Base-by-base conservation (phyloP, 208 protist species). In the Acanthamoeba healyi region DNA sequence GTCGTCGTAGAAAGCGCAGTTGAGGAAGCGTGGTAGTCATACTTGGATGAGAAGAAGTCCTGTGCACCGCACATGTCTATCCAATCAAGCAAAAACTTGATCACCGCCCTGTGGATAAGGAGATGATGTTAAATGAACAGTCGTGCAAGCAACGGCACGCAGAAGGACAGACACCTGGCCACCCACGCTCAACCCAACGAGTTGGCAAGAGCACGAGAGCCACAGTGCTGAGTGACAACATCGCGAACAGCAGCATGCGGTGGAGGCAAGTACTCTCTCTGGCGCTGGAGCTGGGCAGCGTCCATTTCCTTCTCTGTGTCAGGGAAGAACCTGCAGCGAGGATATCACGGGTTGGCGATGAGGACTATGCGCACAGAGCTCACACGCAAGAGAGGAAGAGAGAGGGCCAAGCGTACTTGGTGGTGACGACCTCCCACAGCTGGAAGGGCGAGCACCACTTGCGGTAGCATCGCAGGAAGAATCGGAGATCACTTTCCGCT, bases 41-140 rank as follows among this genome's bases (percentile, higher is more conserved):
- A 81, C 79, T 61, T 88, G n/a, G 79, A 88, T 10, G 79, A 88
- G 46, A 88, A 88, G 51, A 88, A 88, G 29, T 88, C 79, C 51
- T 88, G 79, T 42, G 49, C 51, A 15, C 49, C 42, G 26, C 79
- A 63, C 51, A 54, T 54, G 49, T 88, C 79, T 24, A 88, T 88
- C 79, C 79, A 88, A 65, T 38, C 29, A 15, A 88, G 42, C n/a
- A 88, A n/a, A 10, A 88, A 88, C 79, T 54, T 65, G 79, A 88
- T 88, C 22, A 88, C 79, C 46, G 79, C 79, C 29, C 79, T 88
- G 51, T 34, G 77, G 24, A 42, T 24, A 9, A 81, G 26, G 7
- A 63, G 32, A 29, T 42, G 2, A 14, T 9, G n/a, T 12, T 6
- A 29, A 10, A 42, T 82, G 10, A 54, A 22, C 9, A 7, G 32